A percentile compares a stretch with the other conserved stretches of the same genome.
Conservation (phyloP, 495 filamentous ascomycete genomes). For the Neurospora africana region DNA sequence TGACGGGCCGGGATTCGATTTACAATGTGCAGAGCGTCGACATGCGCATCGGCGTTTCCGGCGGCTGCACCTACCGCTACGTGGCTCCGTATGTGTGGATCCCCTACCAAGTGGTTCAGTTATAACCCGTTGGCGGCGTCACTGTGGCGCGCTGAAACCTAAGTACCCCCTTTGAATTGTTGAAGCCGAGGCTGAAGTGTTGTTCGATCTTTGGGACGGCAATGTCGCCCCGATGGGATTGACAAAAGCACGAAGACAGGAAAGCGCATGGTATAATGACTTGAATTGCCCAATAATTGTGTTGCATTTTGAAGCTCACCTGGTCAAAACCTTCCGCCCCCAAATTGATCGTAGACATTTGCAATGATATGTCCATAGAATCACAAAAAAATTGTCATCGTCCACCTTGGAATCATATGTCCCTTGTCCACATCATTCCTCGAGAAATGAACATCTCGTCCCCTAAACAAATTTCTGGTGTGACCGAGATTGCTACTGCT, state of each 20-base stretch:
- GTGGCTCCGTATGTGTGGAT: neutral
- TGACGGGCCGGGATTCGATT: neutral
- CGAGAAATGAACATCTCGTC: slow-evolving; percentile 13
- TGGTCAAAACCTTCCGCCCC: neutral
- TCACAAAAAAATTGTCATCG: slow-evolving; percentile 19
- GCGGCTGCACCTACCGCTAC: neutral
- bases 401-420: slow-evolving; percentile 24
- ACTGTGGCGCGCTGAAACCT: neutral
- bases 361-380: slow-evolving; percentile 34
- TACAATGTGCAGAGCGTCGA: neutral
- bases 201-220: neutral
- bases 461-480: slow-evolving; percentile 4
- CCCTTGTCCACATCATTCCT: slow-evolving; percentile 15
- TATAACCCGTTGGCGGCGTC: neutral
- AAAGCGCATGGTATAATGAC: neutral
- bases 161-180: neutral
- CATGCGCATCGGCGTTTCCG: neutral
- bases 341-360: slow-evolving; percentile 4
- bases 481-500: neutral
- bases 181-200: neutral
- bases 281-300: neutral
- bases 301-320: neutral
- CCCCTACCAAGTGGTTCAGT: neutral
- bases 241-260: neutral
- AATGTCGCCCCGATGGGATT: neutral